Evolutionary conservation across 305 asterid species (phyloP).

Genomic region (Solanum hybrid): DNA sequence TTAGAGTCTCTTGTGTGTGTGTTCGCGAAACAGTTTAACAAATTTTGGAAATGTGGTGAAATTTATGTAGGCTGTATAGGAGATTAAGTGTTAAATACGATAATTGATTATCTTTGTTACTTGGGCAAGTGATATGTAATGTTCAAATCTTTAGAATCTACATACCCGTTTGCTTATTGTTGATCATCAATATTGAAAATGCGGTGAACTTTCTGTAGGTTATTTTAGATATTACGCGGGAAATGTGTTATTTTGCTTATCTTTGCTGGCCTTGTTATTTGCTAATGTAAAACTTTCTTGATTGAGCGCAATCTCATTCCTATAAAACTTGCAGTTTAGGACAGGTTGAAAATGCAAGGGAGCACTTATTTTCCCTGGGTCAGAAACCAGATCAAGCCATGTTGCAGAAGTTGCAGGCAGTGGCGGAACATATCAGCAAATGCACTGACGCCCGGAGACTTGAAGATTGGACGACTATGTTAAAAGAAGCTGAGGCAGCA

Average conservation of each 20-base stretch:
- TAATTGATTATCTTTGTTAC: conserved; percentile 12
- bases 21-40: not conserved
- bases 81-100: not conserved
- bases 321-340: conserved; percentile 69
- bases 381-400: conserved; percentile 46
- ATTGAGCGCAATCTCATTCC: conserved; percentile 33
- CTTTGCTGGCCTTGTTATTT: not conserved
- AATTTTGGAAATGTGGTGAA: not conserved
- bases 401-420: conserved; percentile 51
- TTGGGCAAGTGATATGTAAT: conserved; percentile 44
- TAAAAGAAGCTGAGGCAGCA: conserved; percentile 70
- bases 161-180: not conserved
- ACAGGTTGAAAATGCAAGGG: conserved; percentile 77
- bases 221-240: not conserved
- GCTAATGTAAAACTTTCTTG: not conserved
- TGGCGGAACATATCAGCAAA: conserved; percentile 52
- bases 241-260: not conserved
- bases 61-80: not conserved
- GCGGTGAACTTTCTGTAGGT: not conserved
- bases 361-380: conserved; percentile 63
- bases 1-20: not conserved
- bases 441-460: conserved; percentile 52
- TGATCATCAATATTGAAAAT: not conserved
- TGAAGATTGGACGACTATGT: conserved; percentile 56
- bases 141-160: not conserved